Base-by-base conservation (phyloP, 2,329 filamentous ascomycete genomes). In the Penicillium brevicompactum region DNA sequence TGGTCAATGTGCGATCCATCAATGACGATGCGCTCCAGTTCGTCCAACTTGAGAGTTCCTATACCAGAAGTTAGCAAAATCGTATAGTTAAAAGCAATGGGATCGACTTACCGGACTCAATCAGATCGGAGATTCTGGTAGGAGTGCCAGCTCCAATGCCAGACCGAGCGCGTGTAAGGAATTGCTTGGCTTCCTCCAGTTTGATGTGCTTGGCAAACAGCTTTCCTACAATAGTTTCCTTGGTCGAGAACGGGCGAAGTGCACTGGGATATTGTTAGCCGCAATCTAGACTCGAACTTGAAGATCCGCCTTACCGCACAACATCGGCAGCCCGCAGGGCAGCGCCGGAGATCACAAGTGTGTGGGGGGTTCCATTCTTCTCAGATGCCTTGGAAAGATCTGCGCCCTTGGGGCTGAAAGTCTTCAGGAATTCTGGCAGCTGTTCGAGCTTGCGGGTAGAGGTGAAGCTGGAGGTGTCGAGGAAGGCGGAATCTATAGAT, bases 191-290 rank as follows among this genome's bases (percentile, higher is more conserved):
- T 66, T 97, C 93, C 50, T 90, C 85, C 10, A 99, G 76, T 76
- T 99, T 99, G 79, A 99, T 96, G 73, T 99, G 94, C 74, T 99
- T 99, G 31, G 94, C 93, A 74, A 99, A 99, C 70, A 99, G 80
- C 74, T 99, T 99, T 2, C 90, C 89, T 1, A 99, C 87, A 44
- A 85, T 83, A 47, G 83, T 86, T 8, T 91, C 86, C 71, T 94
- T 91, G 49, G 82, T 87, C 70, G 92, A 90, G 65, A 94, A 93
- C 61, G 87, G 86, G 46, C 91, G 84, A 60, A 96, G 78, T 2
- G 86, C 82, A 66, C 90, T 89, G 21, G 11, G 41, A 5, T 27
- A 54, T 46, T 43, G 42, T 61, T 27, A 64, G 64, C 22, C 14
- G 30, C 9, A 22, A 16, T 18, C 22, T 21, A n/a, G 11, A 32